Evolutionary conservation across 2,329 filamentous ascomycete genomes (phyloP), one percentile per base, ranked within the genome.

Genomic region (Thelonectria blattea): DNA sequence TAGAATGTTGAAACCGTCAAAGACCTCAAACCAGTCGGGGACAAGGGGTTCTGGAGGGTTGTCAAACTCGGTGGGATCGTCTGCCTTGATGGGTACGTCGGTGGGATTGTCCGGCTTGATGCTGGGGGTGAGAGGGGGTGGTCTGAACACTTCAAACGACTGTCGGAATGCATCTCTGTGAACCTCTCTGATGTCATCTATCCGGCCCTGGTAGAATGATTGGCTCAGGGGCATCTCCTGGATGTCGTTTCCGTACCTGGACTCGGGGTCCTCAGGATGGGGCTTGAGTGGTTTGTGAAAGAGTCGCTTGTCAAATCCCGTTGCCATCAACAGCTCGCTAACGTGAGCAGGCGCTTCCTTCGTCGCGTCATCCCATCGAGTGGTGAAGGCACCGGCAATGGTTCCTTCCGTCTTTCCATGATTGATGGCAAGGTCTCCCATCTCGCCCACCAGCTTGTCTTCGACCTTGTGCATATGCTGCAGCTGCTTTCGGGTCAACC

Each of bases 11-110:
- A 52, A 61, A 12, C 41, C 56, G 22, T 42, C 27, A 14, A 70
- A 67, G 11, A 53, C 22, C 7, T 50, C 30, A 41, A 70, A 67
- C 68, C 68, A 70, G 14, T 66, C 60, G 6, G 66, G 68, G 3
- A 70, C 39, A 4, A 57, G 47, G 47, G 12, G 12, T 1, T 32
- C 14, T 20, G 18, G 17, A 3, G 17, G 15, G 3, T 4, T 6
- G 6, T 4, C 22, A 24, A 30, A 6, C 5, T 30, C 8, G 27
- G 27, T 30, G 8, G 8, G 8, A 24, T 6, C 6, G 22, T 24
- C 22, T 24, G 6, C 22, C 22, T 30, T 8, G n/a, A 18, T 18
- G 3, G n/a, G 14, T 9, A 24, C 22, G 22, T 24, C 22, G 30
- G 45, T 22, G 10, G n/a, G 45, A 22, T 32, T 34, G 22, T 50